Base-by-base conservation (phyloP, 2,329 filamentous ascomycete species). In the Magnaporthiopsis incrustans region DNA sequence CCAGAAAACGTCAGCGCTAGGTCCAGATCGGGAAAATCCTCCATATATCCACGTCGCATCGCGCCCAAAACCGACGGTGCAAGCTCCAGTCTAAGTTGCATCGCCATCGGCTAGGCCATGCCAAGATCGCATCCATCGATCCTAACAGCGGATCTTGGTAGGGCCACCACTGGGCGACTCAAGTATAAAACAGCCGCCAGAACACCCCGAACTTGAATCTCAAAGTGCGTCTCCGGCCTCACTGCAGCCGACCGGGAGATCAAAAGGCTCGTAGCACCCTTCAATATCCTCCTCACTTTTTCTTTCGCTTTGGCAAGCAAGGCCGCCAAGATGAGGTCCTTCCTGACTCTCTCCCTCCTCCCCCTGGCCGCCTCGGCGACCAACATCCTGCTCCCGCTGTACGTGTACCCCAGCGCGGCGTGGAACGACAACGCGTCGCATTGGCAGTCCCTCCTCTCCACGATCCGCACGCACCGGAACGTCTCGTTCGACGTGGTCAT, bases 381-480 rank as follows among this genome's bases (percentile, higher is more conserved):
- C 38, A 65, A 67, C 60, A 65, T 69, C 57, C 63, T 69, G n/a
- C 61, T 69, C 18, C 68, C 68, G 5, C 59, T 69, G n/a, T 69
- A 69, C 66, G 63, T 67, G 33, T 69, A 69, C 57, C 68, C 68
- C 6, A 66, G 63, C 35, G 63, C 38, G 30, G 44, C 15, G 1
- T 62, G 44, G 25, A 65, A 65, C 57, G 62, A 56, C 7, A 64
- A 64, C 56, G 60, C 64, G 4, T 60, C 63, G 12, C 64, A 68
- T 61, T 69, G 68, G 68, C 64, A 64, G 26, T 66, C 68, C 3
- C 65, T 68, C 1, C 64, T 68, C 44, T 57, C 44, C 11, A 65
- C 68, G 27, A 26, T 67, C n/a, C 65, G 67, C 5, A 62, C 65
- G 38, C 65, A 69, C 61, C 68, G 65, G 26, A 15, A 56, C 25